These are phyloP conservation scores for Voacanga thouarsii DNA, from an alignment of 257 asterid genomes.

Conservation along the genomic window DNA sequence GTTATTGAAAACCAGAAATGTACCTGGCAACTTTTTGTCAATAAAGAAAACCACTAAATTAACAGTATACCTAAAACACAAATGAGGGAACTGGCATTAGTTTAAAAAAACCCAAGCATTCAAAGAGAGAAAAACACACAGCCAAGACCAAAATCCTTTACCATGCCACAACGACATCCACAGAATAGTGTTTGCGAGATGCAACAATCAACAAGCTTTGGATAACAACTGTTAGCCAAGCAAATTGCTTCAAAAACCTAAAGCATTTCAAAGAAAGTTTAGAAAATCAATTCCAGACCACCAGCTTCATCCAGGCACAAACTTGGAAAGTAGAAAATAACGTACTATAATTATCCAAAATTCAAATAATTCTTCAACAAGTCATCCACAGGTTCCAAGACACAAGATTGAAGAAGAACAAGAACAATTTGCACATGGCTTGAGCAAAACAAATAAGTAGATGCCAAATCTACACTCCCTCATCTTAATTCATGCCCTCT, in stretches of 20 bases:
- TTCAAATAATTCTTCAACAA: background rate
- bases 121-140: constrained; percentile 1
- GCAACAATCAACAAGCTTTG: constrained; percentile 95
- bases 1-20: background rate
- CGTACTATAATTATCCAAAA: too few species aligned
- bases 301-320: background rate
- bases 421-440: background rate
- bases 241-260: constrained; percentile 82
- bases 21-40: constrained; percentile 86
- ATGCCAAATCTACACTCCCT: background rate
- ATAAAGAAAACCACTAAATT: constrained; percentile 90
- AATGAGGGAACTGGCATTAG: background rate
- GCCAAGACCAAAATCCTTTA: constrained; percentile 25
- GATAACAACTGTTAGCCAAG: constrained; percentile 68
- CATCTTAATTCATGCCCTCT: background rate
- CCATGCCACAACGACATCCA: constrained; percentile 97
- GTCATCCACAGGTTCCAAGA: background rate
- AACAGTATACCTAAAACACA: constrained; percentile 76
- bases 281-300: background rate
- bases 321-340: too few species aligned
- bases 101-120: background rate
- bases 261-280: constrained; percentile 16
- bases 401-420: background rate
- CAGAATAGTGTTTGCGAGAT: constrained; percentile 94
- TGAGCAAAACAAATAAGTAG: background rate